Conservation (phyloP, 1,284 basidiomycete species). For the Ganoderma resinaceum region DNA sequence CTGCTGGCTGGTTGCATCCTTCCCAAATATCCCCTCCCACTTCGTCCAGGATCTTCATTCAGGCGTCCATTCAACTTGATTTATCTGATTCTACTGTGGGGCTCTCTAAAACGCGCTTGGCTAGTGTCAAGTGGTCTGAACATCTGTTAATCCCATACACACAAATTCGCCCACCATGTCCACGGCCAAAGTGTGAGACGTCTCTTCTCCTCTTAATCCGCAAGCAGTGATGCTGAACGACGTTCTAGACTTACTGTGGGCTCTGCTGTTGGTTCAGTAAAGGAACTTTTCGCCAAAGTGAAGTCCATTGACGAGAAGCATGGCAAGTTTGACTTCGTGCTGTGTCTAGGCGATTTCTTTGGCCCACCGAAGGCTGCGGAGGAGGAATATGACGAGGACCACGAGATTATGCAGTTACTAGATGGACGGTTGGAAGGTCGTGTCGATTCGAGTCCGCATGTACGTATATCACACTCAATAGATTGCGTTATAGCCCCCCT, state of each 20-base stretch:
- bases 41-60: neutral
- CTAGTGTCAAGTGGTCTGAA: neutral
- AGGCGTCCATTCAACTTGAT: neutral
- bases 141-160: neutral
- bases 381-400: slow-evolving; percentile 49
- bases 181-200: slow-evolving; percentile 33
- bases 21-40: neutral
- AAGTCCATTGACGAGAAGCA: slow-evolving; percentile 91
- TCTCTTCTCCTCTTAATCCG: too few relatives aligned
- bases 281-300: slow-evolving; percentile 82
- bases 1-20: neutral
- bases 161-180: slow-evolving; percentile 17
- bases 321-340: slow-evolving; percentile 90
- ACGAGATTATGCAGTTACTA: slow-evolving; percentile 67
- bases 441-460: slow-evolving; percentile 10
- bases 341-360: slow-evolving; percentile 94
- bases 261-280: slow-evolving; percentile 80
- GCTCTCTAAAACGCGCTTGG: neutral
- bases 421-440: slow-evolving; percentile 71
- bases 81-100: neutral
- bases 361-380: slow-evolving; percentile 57
- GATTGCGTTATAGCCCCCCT: slow-evolving; percentile 69
- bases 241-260: slow-evolving; percentile 82
- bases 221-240: neutral
- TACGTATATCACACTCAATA: slow-evolving; percentile 19